Conservation (phyloP, 2,329 filamentous ascomycete species). For the Leptographium radiaticola region DNA sequence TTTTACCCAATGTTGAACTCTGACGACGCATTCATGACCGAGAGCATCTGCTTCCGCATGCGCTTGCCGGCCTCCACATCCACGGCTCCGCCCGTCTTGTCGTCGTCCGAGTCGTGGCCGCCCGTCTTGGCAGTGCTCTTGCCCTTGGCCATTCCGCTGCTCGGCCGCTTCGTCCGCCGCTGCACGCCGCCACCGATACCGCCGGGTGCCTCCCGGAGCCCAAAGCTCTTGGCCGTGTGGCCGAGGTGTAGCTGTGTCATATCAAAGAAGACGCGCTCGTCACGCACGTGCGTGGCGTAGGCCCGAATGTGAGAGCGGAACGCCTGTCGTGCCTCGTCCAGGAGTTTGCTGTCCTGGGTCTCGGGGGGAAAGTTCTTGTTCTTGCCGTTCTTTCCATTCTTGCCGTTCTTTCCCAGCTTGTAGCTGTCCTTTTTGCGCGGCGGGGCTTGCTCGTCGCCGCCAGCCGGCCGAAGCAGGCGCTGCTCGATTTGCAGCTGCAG, state of each 20-base stretch:
- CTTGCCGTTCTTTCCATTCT: conserved; percentile 19
- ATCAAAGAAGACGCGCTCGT: conserved; percentile 78
- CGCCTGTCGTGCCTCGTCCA: conserved; percentile 71
- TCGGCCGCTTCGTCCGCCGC: conserved; percentile 27
- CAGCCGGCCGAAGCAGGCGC: conserved; percentile 28
- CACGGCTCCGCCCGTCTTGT: conserved; percentile 1
- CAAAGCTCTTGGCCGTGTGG: conserved; percentile 89
- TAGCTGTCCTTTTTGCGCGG: conserved; percentile 3
- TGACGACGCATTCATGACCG: conserved; percentile 11
- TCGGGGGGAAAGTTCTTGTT: neutral
- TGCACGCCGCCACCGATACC: conserved; percentile 55
- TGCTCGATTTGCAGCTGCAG: conserved; percentile 49
- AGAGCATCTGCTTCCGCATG: conserved; percentile 23
- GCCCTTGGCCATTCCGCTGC: conserved; percentile 13
- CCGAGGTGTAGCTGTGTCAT: conserved; percentile 85
- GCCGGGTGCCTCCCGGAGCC: conserved; percentile 73
- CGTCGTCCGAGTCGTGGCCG: too few species aligned
- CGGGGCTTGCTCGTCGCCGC: neutral
- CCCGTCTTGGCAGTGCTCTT: conserved; percentile 8
- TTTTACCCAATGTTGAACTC: conserved; percentile 15
- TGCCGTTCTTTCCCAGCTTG: conserved; percentile 1
- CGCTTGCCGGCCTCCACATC: conserved; percentile 46
- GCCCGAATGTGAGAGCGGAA: conserved; percentile 89
- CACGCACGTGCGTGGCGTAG: conserved; percentile 84
- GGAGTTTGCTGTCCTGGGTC: conserved; percentile 34